Base-by-base conservation (phyloP, 2,329 filamentous ascomycete genomes). In the Metarhizium sp. region DNA sequence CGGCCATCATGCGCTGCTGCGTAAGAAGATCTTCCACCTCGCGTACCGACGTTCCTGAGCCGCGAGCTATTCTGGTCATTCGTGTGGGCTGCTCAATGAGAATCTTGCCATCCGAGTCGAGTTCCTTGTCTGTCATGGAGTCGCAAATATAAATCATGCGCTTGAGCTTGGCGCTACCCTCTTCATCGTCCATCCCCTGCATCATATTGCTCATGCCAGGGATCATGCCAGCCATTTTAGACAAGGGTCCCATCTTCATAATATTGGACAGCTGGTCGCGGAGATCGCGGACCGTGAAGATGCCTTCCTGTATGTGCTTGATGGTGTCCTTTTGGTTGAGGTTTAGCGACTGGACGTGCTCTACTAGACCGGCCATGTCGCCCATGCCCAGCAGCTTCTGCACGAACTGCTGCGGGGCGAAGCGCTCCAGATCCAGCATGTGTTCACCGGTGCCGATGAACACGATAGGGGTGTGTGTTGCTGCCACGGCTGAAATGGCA, bases 91-190 rank as follows among this genome's bases (percentile, higher is more conserved):
- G 89, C 25, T 96, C 90, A 56, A 95, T 82, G 62, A 99, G 92
- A 59, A 95, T 83, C 73, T 95, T 96, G 69, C 94, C 94, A 65
- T 99, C 92, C 47, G 88, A 89, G 70, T 99, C 92, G 20, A 99
- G 84, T 69, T 99, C 94, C 68, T 95, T 95, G 25, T 89, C 84
- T 0, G 92, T 97, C 94, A 99, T 99, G 60, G 87, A 92, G 74
- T 99, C 94, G 75, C 92, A 96, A 58, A 99, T 96, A 75, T 95
- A 97, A 63, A 99, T 90, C 94, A 99, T 99, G 59, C 94, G 87
- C 73, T 95, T 95, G 30, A 99, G 81, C 73, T 97, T 96, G 64
- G 87, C 77, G 54, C 86, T 85, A n/a, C 92, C 92, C 67, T 97
- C 94, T 66, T 97, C 92, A 67, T 99, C 95, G 67, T 97, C 92